phyloP scores from a whole-genome alignment of 768 basidiomycete genomes.

The Podaxis rugospora region DNA sequence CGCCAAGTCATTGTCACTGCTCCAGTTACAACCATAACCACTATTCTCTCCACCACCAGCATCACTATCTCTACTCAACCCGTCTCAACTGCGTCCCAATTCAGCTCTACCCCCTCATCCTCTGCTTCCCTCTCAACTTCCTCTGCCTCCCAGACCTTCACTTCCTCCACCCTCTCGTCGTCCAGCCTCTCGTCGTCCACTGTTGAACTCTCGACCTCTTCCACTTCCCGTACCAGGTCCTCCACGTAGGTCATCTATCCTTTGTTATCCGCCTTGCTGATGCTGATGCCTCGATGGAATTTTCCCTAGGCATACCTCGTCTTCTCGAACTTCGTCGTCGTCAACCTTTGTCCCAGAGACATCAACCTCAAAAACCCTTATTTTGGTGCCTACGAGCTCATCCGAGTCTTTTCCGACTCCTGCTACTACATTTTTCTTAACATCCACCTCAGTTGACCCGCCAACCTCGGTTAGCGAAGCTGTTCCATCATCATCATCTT shows the following conservation, averaged over 20 bases:
- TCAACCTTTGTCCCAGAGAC: not conserved
- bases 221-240: not conserved
- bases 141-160: not conserved
- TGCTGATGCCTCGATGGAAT: not conserved
- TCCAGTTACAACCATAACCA: not conserved
- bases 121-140: not conserved
- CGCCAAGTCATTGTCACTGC: not conserved
- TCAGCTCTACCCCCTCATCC: not conserved
- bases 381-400: not conserved
- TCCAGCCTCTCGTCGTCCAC: not conserved
- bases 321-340: not conserved
- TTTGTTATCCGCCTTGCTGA: not conserved
- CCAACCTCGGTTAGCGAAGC: not conserved
- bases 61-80: not conserved
- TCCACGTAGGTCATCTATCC: not conserved
- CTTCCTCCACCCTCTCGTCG: not conserved
- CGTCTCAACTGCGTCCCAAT: not conserved
- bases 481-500: not conserved
- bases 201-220: not conserved
- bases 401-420: not conserved
- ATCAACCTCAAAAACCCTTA: not conserved
- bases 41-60: not conserved
- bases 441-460: not conserved
- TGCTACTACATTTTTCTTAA: not conserved
- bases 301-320: not conserved